A percentile compares a stretch with the other conserved stretches of the same genome.
These are phyloP conservation scores for Lasiodiplodia citricola DNA, from an alignment of 2,329 filamentous ascomycete species.

Conservation along the genomic window DNA sequence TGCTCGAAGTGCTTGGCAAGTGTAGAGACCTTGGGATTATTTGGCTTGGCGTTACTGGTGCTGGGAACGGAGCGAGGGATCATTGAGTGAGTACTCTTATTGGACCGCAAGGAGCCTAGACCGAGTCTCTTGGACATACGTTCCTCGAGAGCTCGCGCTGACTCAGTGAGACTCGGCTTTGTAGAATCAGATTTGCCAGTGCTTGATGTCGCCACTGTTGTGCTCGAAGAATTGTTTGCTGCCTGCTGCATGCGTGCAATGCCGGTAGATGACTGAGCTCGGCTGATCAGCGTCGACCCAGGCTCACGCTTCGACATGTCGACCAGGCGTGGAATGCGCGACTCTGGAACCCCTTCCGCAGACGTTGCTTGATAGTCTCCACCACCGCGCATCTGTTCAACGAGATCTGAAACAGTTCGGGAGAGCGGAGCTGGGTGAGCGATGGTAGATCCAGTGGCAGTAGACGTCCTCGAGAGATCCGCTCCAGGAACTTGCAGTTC, in stretches of 20 bases:
- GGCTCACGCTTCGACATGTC: conserved; percentile 42
- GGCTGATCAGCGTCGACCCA: conserved; percentile 32
- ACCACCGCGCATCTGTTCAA: conserved; percentile 19
- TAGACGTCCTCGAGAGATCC: conserved; percentile 18
- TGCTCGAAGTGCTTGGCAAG: conserved; percentile 96
- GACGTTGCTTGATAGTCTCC: conserved; percentile 6
- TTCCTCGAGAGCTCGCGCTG: conserved; percentile 64
- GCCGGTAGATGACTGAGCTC: conserved; percentile 41
- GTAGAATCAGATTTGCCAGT: conserved; percentile 32
- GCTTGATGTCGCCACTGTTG: conserved; percentile 30
- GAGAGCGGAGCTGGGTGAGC: conserved; percentile 12
- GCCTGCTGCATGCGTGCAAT: conserved; percentile 21
- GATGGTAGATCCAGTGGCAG: not conserved
- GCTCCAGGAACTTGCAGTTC: conserved; percentile 7
- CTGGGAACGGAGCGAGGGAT: conserved; percentile 83
- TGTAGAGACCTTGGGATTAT: conserved; percentile 82
- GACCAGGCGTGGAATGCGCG: conserved; percentile 46
- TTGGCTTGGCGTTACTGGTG: conserved; percentile 56
- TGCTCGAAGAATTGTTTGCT: conserved; percentile 28
- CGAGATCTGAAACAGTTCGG: conserved; percentile 21
- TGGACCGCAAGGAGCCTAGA: conserved; percentile 66
- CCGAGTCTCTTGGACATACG: conserved; percentile 77
- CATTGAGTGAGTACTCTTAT: conserved; percentile 66
- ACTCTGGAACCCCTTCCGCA: conserved; percentile 32
- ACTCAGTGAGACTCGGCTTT: conserved; percentile 41